Base-by-base conservation (phyloP, 192 early-diverging fungal genomes). In the Podila clonocystis region DNA sequence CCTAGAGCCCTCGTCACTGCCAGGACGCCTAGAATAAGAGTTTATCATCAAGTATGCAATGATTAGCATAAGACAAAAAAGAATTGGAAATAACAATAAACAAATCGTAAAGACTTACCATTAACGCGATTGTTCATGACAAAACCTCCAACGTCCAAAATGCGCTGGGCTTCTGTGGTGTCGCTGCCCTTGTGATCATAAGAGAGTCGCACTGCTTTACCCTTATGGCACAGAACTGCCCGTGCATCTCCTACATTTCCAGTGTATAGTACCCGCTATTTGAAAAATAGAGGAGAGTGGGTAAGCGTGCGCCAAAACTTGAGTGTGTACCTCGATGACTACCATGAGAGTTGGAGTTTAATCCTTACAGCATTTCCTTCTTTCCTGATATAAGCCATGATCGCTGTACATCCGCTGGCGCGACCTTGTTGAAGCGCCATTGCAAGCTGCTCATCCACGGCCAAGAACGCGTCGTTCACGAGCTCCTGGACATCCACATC, bases 141-240 rank as follows among this genome's bases (percentile, higher is more conserved):
- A 82, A 97, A 98, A 17, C 98, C 98, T 34, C 98, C 98, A 12
- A 94, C 87, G 62, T 98, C 98, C 26, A 93, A 85, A 49, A 99
- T 96, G 65, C 98, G 89, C 63, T 93, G 92, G n/a, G 91, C 92
- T 82, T 99, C 98, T 48, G 87, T 86, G 28, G 87, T 80, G 80
- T 99, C 97, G 26, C 94, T 94, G 29, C 97, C 98, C 83, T 99
- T 99, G 87, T 99, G 98, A 86, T 99, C 98, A 73, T 98, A 99
- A 7, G 97, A 95, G 12, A 99, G 87, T 52, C 98, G 86, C 24
- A 93, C 83, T 2, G 97, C 98, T 48, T 84, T 82, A 33, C 95
- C 95, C 58, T 91, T 74, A 45, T 96, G 94, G 72, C 96, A 85
- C 67, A 99, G 82, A 34, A 99, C 97, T 9, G 96, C 97, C 24